A percentile compares a stretch with the other conserved stretches of the same genome.
These are phyloP conservation scores for Athelia psychrophila DNA, from an alignment of 1,284 basidiomycete genomes.

Conservation along the genomic window DNA sequence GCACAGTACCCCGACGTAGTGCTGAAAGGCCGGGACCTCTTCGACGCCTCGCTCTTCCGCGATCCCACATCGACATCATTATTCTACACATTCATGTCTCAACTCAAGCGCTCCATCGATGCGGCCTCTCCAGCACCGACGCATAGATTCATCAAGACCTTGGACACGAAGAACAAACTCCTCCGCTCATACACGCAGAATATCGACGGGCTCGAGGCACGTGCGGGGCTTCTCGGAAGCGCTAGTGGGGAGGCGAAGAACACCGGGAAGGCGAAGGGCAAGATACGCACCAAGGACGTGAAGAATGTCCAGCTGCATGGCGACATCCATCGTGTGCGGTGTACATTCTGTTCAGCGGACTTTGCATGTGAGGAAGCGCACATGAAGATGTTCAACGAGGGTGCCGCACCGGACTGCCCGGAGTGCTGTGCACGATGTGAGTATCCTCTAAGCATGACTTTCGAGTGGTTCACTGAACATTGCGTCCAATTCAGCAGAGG, in stretches of 20 bases:
- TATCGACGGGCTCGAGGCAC: constrained; percentile 89
- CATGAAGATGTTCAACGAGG: constrained; percentile 61
- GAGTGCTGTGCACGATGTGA: constrained; percentile 77
- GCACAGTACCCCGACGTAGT: constrained; percentile 80
- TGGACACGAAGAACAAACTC: constrained; percentile 83
- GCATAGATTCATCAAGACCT: constrained; percentile 83
- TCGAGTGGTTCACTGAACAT: constrained; percentile 6
- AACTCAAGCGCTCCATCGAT: constrained; percentile 83
- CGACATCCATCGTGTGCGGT: constrained; percentile 86
- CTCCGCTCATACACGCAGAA: constrained; percentile 94
- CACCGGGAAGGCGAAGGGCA: constrained; percentile 59
- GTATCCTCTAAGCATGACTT: constrained; percentile 26
- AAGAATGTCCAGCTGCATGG: constrained; percentile 91
- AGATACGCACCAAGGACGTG: constrained; percentile 64
- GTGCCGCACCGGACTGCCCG: constrained; percentile 77
- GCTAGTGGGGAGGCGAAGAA: constrained; percentile 51
- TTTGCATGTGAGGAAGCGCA: constrained; percentile 65
- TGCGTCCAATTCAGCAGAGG: constrained; percentile 52
- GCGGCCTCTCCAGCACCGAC: constrained; percentile 81
- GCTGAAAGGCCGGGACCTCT: constrained; percentile 86
- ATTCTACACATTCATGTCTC: constrained; percentile 93
- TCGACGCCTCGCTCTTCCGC: constrained; percentile 85
- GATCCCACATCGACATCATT: constrained; percentile 84
- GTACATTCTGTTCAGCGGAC: constrained; percentile 77
- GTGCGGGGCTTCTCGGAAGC: constrained; percentile 70